phyloP scores from a whole-genome alignment of 140 eudicot species.

The Ambrosia hybrid region DNA sequence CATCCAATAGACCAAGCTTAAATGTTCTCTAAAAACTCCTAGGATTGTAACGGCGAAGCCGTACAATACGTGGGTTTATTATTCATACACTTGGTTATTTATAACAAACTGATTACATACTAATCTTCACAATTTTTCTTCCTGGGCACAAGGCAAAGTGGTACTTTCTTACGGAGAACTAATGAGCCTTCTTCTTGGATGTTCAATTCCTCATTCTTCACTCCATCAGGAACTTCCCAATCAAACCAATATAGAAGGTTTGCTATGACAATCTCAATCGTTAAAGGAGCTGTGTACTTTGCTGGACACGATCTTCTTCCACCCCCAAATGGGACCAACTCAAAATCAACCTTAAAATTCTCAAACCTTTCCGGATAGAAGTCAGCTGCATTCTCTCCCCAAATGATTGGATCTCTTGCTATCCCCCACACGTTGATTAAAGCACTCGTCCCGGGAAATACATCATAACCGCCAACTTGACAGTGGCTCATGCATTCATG shows the following conservation, averaged over 20 bases:
- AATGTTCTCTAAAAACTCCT: too few relatives aligned
- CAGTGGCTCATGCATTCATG: neutral
- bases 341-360: conserved; percentile 6
- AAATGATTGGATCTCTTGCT: neutral
- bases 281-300: conserved; percentile 2
- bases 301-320: conserved; percentile 23
- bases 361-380: conserved; percentile 3
- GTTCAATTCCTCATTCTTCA: too few relatives aligned
- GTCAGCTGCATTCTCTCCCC: neutral
- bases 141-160: conserved; percentile 11
- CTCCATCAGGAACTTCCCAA: too few relatives aligned
- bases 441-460: neutral
- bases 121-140: conserved; percentile 5
- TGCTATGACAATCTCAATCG: neutral
- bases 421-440: neutral
- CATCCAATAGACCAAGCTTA: too few relatives aligned
- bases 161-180: conserved; percentile 11
- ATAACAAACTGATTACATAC: neutral
- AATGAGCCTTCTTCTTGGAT: neutral
- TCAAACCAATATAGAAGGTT: conserved; percentile 20
- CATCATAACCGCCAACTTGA: conserved; percentile 11
- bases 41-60: too few relatives aligned
- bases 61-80: too few relatives aligned
- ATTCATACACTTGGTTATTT: too few relatives aligned
- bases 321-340: conserved; percentile 22